Conservation (phyloP, 257 asterid species). For the Solanum pennellii region DNA sequence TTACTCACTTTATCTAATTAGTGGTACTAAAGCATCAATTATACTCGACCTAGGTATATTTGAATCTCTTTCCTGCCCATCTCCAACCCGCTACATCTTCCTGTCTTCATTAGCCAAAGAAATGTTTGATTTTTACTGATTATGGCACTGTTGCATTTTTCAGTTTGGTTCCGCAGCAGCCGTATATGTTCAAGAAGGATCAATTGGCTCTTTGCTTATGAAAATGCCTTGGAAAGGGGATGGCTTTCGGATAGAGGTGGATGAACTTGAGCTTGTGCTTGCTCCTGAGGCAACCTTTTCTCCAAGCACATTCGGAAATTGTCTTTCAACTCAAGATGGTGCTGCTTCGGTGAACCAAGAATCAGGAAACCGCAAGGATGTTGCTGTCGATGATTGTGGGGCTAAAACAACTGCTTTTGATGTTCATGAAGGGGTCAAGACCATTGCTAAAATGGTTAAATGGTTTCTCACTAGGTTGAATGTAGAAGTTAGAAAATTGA, state of each 20-base stretch:
- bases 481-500: constrained; percentile 57
- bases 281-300: constrained; percentile 40
- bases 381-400: constrained; percentile 5
- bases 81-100: neutral
- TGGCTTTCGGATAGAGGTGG: constrained; percentile 78
- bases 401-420: constrained; percentile 38
- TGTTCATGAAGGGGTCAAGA: constrained; percentile 98
- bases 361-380: constrained; percentile 31
- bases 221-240: constrained; percentile 93
- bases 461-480: constrained; percentile 85
- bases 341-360: constrained; percentile 14
- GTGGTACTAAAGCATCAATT: neutral
- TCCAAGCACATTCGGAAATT: constrained; percentile 28
- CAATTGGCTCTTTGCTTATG: constrained; percentile 68
- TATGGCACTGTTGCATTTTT: constrained; percentile 8
- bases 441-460: constrained; percentile 93
- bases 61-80: neutral
- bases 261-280: constrained; percentile 81
- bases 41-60: neutral
- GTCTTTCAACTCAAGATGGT: constrained; percentile 15
- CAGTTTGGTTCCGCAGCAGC: constrained; percentile 63
- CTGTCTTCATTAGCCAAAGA: neutral
- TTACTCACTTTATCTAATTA: neutral
- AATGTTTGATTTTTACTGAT: neutral
- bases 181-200: constrained; percentile 74